Base-by-base conservation (phyloP, 345 rosid genomes). In the Eutrema yunnanense region DNA sequence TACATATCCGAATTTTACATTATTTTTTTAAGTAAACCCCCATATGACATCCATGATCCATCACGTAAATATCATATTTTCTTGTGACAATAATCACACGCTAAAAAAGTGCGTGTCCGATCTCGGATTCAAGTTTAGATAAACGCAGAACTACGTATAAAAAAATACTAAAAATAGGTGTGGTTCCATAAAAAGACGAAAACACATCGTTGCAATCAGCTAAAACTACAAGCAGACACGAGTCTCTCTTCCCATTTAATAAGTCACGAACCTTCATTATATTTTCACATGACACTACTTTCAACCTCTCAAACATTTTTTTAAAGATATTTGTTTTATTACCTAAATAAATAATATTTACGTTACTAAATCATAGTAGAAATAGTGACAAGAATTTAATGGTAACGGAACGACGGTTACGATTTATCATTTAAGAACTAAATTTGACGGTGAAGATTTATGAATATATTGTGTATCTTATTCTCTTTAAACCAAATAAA, bases 361-460 rank as follows among this genome's bases (percentile, higher is more conserved):
- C 59, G 16, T 56, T 65, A 48, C 58, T 27, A 37, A 4, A 12
- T 54, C 27, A 19, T 42, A 8, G 16, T 48, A 41, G 7, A 30
- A 57, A 30, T 9, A 22, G 29, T 44, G 48, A 36, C 32, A 73
- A 73, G 26, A 26, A 27, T 47, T 54, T 11, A 73, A 57, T 57
- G 52, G 6, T 22, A 74, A 51, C 32, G 41, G 30, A 74, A 74
- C 62, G 2, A 52, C 62, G 42, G 63, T 67, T 74, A 33, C 68
- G 22, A 51, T 32, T 33, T 49, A 59, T 19, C 54, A 58, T 50
- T 50, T 48, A 33, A 60, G 33, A 55, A 14, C 33, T 42, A 55
- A 22, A 37, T 19, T 40, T 41, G 61, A 43, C 41, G 69, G 68
- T 67, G 73, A 61, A 27, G 6, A 58, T 66, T 42, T 32, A 49